phyloP scores from a whole-genome alignment of 2,329 filamentous ascomycete genomes.

The Phyllosticta ampelicida region DNA sequence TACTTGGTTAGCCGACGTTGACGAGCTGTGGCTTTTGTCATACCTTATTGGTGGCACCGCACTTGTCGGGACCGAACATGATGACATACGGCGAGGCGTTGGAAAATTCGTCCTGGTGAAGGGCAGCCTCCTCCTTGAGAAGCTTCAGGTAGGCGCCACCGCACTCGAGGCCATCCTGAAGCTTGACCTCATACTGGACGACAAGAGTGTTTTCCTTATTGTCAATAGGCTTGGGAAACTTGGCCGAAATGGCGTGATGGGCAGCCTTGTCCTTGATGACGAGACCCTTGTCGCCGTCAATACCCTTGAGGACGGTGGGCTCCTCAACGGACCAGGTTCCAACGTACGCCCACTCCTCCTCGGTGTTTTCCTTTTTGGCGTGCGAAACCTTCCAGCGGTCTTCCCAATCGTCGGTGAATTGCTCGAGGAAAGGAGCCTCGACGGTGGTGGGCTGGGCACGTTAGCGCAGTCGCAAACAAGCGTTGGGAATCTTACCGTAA shows the following conservation, averaged over 20 bases:
- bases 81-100: slow-evolving; percentile 97
- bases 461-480: slow-evolving; percentile 13
- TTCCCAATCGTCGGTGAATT: slow-evolving; percentile 97
- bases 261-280: slow-evolving; percentile 97
- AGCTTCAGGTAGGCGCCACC: slow-evolving; percentile 99
- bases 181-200: slow-evolving; percentile 98
- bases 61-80: slow-evolving; percentile 99
- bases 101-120: slow-evolving; percentile 95
- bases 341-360: slow-evolving; percentile 89
- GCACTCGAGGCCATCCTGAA: slow-evolving; percentile 93
- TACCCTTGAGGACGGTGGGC: slow-evolving; percentile 79
- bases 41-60: slow-evolving; percentile 97
- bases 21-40: no score
- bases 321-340: slow-evolving; percentile 97
- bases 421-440: slow-evolving; percentile 93
- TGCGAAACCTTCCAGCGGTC: slow-evolving; percentile 86
- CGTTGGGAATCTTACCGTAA: slow-evolving; percentile 60
- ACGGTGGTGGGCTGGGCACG: slow-evolving; percentile 66
- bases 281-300: slow-evolving; percentile 89
- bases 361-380: slow-evolving; percentile 87
- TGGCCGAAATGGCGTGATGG: slow-evolving; percentile 98
- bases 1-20: slow-evolving; percentile 17
- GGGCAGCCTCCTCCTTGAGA: slow-evolving; percentile 91
- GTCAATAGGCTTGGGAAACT: slow-evolving; percentile 92
- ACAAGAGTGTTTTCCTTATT: slow-evolving; percentile 96